These are phyloP conservation scores for Hansenula sp. DNA, from an alignment of 1,139 yeast species.

Conservation along the genomic window DNA sequence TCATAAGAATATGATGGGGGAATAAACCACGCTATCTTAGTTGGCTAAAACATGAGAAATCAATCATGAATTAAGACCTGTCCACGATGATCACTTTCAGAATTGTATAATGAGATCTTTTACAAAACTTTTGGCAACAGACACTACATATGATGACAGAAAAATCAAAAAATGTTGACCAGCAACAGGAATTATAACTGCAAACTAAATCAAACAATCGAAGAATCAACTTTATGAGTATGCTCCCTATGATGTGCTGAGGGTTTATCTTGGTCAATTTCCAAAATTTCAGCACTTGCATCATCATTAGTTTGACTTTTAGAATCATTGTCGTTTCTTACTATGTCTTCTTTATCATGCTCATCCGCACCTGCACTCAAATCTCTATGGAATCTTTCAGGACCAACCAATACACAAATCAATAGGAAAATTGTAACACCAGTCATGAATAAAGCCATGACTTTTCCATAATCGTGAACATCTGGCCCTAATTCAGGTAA, in stretches of 20 bases:
- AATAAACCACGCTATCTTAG: too few relatives aligned
- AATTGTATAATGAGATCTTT: too few relatives aligned
- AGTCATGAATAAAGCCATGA: slow-evolving; percentile 55
- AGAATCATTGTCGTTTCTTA: neutral
- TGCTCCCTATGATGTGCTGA: neutral
- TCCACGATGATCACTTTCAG: too few relatives aligned
- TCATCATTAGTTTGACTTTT: slow-evolving; percentile 1
- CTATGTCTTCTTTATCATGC: neutral
- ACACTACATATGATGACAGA: too few relatives aligned
- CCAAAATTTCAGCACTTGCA: slow-evolving; percentile 8
- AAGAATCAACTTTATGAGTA: neutral
- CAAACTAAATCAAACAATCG: neutral
- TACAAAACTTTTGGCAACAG: too few relatives aligned
- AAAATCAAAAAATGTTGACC: too few relatives aligned
- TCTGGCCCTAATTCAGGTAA: slow-evolving; percentile 21
- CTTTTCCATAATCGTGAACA: slow-evolving; percentile 33
- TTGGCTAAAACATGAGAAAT: too few relatives aligned
- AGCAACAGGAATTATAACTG: too few relatives aligned
- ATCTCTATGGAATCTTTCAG: slow-evolving; percentile 36
- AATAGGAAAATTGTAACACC: slow-evolving; percentile 45
- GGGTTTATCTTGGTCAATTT: slow-evolving; percentile 1
- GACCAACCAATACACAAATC: slow-evolving; percentile 41
- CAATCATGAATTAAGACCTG: too few relatives aligned
- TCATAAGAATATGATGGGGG: too few relatives aligned
- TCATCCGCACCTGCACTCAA: slow-evolving; percentile 18